Evolutionary conservation across 805 yeast species (phyloP), one percentile per base, ranked within the genome.

Genomic region (Lipomyces chichibuensis): DNA sequence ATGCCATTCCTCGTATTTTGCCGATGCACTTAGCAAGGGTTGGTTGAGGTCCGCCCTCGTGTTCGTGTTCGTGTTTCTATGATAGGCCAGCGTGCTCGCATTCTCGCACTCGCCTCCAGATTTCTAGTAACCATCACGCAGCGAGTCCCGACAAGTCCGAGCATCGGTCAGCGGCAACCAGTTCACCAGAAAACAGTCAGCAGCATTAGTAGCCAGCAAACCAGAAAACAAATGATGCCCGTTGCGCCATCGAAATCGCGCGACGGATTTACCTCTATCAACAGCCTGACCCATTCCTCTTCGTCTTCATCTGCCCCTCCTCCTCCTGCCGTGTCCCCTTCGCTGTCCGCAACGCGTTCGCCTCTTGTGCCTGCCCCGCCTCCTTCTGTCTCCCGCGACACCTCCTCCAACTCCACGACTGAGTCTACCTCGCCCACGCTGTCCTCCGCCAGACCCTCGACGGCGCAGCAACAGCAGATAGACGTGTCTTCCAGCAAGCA

Each of bases 311-410:
- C 33, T 17, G 33, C 9, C 17, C 55, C 55, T 20, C 55, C 27
- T 7, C 55, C 33, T 25, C 55, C 33, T n/a, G 49, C 49, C 9
- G 49, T 43, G 9, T 43, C 49, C 46, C 52, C 25, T 11, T 59
- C 57, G 11, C 46, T 62, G 6, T 62, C 65, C 9, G 65, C 64
- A 25, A 62, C 65, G 32, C 60, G 65, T 14, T 46, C 56, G 37
- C 61, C 65, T 27, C 46, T 62, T 7, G 62, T 57, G 43, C 65
- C 61, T 56, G 65, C 55, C 17, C 65, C 65, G 29, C 63, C 63
- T 54, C 35, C 63, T 20, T 17, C 53, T 14, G 13, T 61, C 53
- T 39, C n/a, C 25, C 63, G 33, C 49, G 23, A 29, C 13, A 32
- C 57, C 20, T 52, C n/a, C 43, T 11, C 57, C 23, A n/a, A 23